These are phyloP conservation scores for Sanguinoderma infundibulare DNA, from an alignment of 1,284 basidiomycete genomes.

Conservation along the genomic window DNA sequence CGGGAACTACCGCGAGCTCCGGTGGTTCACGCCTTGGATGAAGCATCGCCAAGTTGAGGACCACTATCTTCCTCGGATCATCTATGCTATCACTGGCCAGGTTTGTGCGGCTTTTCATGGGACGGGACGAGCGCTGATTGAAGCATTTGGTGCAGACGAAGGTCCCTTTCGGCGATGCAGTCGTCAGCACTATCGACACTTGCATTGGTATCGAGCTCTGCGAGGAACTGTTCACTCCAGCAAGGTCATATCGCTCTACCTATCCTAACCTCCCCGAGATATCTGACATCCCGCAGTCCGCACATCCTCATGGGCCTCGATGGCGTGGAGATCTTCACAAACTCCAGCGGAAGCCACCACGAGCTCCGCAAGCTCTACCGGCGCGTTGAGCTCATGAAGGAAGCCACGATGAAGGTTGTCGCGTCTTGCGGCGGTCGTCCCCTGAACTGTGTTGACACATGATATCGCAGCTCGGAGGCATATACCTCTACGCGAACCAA, in stretches of 20 bases:
- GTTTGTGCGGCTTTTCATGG: constrained; percentile 41
- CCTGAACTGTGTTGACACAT: neutral
- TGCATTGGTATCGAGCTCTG: constrained; percentile 96
- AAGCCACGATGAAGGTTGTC: constrained; percentile 90
- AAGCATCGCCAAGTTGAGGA: constrained; percentile 89
- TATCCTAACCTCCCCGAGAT: neutral
- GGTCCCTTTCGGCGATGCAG: constrained; percentile 95
- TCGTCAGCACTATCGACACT: constrained; percentile 92
- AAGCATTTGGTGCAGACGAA: constrained; percentile 54
- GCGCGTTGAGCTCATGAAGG: constrained; percentile 94
- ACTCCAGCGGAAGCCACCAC: constrained; percentile 97
- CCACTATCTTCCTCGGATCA: constrained; percentile 87
- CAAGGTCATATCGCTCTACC: constrained; percentile 60
- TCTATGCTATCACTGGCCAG: constrained; percentile 89
- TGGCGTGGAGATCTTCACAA: constrained; percentile 98
- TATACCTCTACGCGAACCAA: constrained; percentile 98
- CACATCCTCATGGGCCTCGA: constrained; percentile 97
- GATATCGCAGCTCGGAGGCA: constrained; percentile 83
- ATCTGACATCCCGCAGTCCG: constrained; percentile 59
- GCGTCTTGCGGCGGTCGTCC: neutral
- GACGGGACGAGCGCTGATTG: neutral
- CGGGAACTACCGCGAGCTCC: constrained; percentile 95
- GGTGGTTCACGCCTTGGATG: constrained; percentile 96
- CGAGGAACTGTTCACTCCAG: constrained; percentile 96
- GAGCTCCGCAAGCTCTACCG: constrained; percentile 94